Evolutionary conservation across 371 early-diverging fungal species (phyloP).

Genomic region (Actinomortierella wolfii): DNA sequence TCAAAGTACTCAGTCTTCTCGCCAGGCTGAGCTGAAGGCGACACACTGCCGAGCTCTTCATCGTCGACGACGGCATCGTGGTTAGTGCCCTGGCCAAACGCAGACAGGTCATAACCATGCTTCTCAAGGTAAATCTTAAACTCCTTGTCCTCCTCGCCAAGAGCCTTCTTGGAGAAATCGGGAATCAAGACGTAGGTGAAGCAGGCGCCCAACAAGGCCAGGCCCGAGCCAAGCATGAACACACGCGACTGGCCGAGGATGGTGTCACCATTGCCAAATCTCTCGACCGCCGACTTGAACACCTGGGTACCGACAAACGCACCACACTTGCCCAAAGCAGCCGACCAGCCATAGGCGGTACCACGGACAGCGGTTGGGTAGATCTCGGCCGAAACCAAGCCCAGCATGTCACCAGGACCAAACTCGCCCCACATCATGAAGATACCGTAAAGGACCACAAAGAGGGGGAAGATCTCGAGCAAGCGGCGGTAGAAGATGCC

Average conservation of each 20-base stretch:
- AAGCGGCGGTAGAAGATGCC: conserved; percentile 56
- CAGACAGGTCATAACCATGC: conserved; percentile 56
- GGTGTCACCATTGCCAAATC: conserved; percentile 49
- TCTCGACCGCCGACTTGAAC: conserved; percentile 52
- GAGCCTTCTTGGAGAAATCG: conserved; percentile 50
- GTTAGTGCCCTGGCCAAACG: conserved; percentile 40
- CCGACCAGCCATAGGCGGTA: conserved; percentile 67
- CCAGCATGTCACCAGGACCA: conserved; percentile 65
- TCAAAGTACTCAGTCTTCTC: too few species aligned
- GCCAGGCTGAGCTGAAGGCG: neutral
- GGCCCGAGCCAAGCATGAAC: conserved; percentile 57
- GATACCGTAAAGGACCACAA: conserved; percentile 67
- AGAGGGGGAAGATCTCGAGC: conserved; percentile 58
- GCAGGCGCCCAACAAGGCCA: conserved; percentile 53
- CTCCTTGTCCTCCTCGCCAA: conserved; percentile 58
- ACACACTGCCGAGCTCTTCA: neutral
- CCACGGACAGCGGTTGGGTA: conserved; percentile 69
- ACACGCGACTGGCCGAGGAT: conserved; percentile 50
- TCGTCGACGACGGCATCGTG: neutral
- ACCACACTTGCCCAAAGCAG: conserved; percentile 60
- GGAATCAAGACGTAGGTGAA: conserved; percentile 52
- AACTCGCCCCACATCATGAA: conserved; percentile 64
- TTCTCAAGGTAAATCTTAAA: conserved; percentile 55
- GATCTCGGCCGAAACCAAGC: conserved; percentile 59
- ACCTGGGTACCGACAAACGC: conserved; percentile 58